Percentiles rank a stretch among this genome's conserved stretches.
phyloP scores from a whole-genome alignment of 352 stramenopile genomes.

The Halophytophthora batemanensis region DNA sequence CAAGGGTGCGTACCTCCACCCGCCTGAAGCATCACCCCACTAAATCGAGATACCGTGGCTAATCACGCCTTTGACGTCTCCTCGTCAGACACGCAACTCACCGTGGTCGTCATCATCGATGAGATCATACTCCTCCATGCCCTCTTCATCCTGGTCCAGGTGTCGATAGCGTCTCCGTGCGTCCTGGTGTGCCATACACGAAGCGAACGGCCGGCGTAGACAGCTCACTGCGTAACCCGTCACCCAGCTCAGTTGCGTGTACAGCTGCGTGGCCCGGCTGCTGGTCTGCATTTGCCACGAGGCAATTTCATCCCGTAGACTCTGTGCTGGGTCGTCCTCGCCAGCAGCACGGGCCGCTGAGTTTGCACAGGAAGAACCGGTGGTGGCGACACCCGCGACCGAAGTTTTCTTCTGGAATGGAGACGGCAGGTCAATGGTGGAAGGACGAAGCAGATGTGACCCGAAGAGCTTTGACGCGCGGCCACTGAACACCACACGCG shows the following conservation, averaged over 20 bases:
- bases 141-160: constrained; percentile 35
- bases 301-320: constrained; percentile 43
- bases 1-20: too few species aligned
- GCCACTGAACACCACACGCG: constrained; percentile 64
- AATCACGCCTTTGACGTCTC: too few species aligned
- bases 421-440: constrained; percentile 47
- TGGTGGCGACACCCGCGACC: constrained; percentile 7
- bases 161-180: constrained; percentile 26
- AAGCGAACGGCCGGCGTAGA: constrained; percentile 29
- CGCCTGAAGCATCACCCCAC: too few species aligned
- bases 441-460: constrained; percentile 57
- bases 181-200: constrained; percentile 28
- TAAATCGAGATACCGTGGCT: too few species aligned
- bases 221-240: constrained; percentile 27
- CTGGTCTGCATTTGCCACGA: constrained; percentile 36
- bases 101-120: constrained; percentile 28
- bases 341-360: constrained; percentile 24
- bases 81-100: too few species aligned
- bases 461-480: constrained; percentile 74
- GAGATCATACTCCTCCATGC: constrained; percentile 36
- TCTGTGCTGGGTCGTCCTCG: constrained; percentile 26
- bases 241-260: constrained; percentile 26
- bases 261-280: constrained; percentile 26
- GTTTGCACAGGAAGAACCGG: constrained; percentile 19
- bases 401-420: constrained; percentile 18